phyloP scores from a whole-genome alignment of 164 flowering plant genomes.

The Sextonia rubra region DNA sequence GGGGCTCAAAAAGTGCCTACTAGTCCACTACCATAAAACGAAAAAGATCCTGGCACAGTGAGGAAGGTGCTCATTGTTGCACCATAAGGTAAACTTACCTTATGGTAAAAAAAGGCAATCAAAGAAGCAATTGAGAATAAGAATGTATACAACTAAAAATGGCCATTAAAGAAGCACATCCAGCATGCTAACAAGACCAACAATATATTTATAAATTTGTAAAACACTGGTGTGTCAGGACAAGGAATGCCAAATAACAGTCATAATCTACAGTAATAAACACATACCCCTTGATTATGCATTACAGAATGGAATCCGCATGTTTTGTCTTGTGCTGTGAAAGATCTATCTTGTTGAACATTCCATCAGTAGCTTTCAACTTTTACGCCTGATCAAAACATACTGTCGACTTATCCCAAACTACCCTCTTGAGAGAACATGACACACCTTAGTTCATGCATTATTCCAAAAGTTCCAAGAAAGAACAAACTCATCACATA shows the following conservation, averaged over 20 bases:
- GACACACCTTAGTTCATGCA: neutral
- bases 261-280: no score
- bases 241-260: neutral
- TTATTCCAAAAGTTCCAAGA: neutral
- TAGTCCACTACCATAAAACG: neutral
- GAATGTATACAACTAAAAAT: neutral
- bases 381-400: neutral
- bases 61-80: no score
- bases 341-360: neutral
- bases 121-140: neutral
- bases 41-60: no score
- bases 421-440: neutral
- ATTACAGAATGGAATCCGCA: neutral
- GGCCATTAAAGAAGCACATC: neutral
- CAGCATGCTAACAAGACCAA: neutral
- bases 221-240: neutral
- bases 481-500: slow-evolving; percentile 7
- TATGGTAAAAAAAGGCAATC: neutral
- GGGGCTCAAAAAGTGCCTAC: neutral
- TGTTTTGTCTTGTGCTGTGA: neutral
- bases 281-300: neutral
- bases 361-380: neutral
- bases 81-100: no score
- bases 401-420: neutral
- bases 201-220: no score